phyloP scores from a whole-genome alignment of 2,329 filamentous ascomycete species.

The Elsinoe necatrix region DNA sequence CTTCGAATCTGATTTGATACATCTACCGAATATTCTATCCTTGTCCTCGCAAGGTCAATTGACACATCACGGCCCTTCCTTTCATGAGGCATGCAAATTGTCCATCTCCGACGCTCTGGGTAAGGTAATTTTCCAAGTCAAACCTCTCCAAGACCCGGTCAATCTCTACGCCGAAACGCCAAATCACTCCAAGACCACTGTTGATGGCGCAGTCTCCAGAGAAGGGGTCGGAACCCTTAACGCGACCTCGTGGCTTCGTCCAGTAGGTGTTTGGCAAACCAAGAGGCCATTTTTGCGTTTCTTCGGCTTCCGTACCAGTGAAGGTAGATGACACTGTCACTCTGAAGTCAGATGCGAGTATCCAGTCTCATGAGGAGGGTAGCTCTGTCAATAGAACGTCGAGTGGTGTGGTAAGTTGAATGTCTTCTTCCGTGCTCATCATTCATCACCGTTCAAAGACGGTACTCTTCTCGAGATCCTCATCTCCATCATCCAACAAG shows the following conservation, averaged over 20 bases:
- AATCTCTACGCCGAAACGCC: background rate
- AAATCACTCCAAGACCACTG: background rate
- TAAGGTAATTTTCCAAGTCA: background rate
- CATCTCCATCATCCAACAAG: slow-evolving; percentile 25
- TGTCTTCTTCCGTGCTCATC: background rate
- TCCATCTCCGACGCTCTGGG: background rate
- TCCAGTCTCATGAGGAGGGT: background rate
- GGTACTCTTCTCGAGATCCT: slow-evolving; percentile 27
- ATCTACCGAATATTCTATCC: background rate
- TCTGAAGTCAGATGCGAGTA: background rate
- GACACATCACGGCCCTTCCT: background rate
- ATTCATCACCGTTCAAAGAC: slow-evolving; percentile 30
- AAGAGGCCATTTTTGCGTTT: background rate
- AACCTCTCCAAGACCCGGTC: background rate
- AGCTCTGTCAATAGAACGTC: background rate
- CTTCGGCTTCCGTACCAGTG: background rate
- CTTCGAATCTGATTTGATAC: background rate
- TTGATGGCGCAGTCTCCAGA: background rate
- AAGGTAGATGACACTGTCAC: background rate
- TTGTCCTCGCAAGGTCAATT: background rate
- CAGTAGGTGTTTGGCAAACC: background rate
- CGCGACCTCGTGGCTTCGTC: background rate
- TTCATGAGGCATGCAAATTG: background rate
- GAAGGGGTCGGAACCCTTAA: background rate
- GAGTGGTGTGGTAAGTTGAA: no score